Evolutionary conservation across 805 yeast species (phyloP).

Genomic region (Grigorovia transvaalensis): DNA sequence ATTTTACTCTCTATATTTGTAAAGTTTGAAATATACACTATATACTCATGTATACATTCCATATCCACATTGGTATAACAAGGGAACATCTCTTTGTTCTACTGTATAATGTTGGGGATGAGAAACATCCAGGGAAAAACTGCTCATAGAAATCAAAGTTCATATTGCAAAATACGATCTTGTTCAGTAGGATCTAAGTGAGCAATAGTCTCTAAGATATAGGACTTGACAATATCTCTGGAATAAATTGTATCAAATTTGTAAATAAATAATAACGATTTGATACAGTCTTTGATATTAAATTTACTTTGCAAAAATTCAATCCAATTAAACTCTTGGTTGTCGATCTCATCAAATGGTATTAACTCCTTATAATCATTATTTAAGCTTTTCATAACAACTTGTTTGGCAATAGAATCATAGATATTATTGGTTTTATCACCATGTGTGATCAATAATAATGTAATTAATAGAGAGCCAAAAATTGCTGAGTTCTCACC

Average conservation of each 20-base stretch:
- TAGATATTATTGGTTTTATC: not conserved
- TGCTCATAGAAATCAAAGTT: slow-evolving; percentile 8
- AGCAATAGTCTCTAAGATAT: slow-evolving; percentile 13
- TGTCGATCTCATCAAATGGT: slow-evolving; percentile 14
- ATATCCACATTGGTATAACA: too few relatives aligned
- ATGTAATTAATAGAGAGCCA: slow-evolving; percentile 21
- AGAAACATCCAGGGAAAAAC: not conserved
- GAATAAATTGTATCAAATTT: not conserved
- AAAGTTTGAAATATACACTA: too few relatives aligned
- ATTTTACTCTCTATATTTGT: too few relatives aligned
- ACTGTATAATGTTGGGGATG: not conserved
- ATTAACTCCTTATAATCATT: slow-evolving; percentile 12
- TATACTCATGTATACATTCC: too few relatives aligned
- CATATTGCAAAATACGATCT: slow-evolving; percentile 19
- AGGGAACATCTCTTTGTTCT: too few relatives aligned
- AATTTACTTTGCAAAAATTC: slow-evolving; percentile 12
- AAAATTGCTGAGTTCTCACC: slow-evolving; percentile 14
- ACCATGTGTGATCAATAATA: slow-evolving; percentile 14
- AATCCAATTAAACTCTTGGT: slow-evolving; percentile 18
- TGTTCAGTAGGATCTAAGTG: slow-evolving; percentile 20
- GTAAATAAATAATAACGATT: slow-evolving; percentile 13
- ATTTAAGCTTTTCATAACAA: slow-evolving; percentile 23
- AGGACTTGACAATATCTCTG: slow-evolving; percentile 9
- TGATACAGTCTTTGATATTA: not conserved
- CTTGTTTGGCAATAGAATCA: slow-evolving; percentile 25